Conservation (phyloP, 768 basidiomycete genomes). For the Mycena sanguinolenta region DNA sequence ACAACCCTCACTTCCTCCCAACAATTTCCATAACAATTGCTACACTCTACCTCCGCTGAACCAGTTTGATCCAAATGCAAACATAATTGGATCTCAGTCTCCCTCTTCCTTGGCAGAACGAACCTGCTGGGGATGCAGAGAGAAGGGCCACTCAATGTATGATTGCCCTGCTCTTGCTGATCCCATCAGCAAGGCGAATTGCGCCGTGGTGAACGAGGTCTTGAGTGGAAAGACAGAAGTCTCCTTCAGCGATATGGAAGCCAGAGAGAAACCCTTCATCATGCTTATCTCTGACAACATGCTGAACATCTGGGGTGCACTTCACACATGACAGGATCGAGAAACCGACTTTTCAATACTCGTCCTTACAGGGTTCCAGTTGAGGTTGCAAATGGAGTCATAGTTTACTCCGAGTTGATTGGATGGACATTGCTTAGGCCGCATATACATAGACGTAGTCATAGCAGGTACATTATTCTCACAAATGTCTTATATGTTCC, state of each 20-base stretch:
- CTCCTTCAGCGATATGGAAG: neutral
- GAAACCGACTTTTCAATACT: too few species aligned
- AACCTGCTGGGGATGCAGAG: slow-evolving; percentile 9
- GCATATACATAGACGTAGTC: too few species aligned
- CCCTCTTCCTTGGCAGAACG: neutral
- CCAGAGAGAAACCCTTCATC: slow-evolving; percentile 1
- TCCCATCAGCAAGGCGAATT: slow-evolving; percentile 2
- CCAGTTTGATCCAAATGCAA: neutral
- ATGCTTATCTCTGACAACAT: neutral
- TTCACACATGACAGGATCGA: too few species aligned
- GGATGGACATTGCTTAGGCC: too few species aligned
- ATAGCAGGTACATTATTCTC: too few species aligned
- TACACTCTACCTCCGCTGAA: neutral
- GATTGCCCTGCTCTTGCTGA: slow-evolving; percentile 7
- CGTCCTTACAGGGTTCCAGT: too few species aligned
- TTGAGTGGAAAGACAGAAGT: slow-evolving; percentile 8
- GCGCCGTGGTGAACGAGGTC: slow-evolving; percentile 2
- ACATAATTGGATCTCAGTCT: neutral
- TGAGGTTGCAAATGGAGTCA: too few species aligned
- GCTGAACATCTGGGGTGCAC: neutral
- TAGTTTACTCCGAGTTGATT: too few species aligned
- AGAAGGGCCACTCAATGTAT: slow-evolving; percentile 1
- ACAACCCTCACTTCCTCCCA: neutral
- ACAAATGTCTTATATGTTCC: too few species aligned
- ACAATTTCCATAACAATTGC: slow-evolving; percentile 15